Evolutionary conservation across 129 eudicot species (phyloP), one percentile per base, ranked within the genome.

Genomic region (Silybum marianum): DNA sequence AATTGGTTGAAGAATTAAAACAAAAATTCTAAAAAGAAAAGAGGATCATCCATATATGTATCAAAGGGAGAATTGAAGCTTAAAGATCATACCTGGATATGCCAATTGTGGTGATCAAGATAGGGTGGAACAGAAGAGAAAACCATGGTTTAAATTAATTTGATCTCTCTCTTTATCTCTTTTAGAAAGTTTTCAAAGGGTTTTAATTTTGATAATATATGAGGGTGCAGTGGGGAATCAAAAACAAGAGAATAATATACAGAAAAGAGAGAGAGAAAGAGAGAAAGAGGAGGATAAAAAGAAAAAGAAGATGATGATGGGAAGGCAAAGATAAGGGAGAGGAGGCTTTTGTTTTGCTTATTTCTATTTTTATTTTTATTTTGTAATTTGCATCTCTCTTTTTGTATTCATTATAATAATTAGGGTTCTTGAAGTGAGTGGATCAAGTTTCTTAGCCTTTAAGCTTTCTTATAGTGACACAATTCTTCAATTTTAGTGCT

Each of bases 101-200:
- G 90, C 95, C 91, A 90, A 86, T 88, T 86, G 87, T 82, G 87
- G 72, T 90, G 94, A 90, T 90, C 95, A 71, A 84, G 84, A 85
- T 85, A 84, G 62, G 86, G 83, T 38, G 89, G 89, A 90, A 86
- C 78, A 75, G 94, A 90, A 79, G 95, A 80, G 90, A 84, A 90
- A 81, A 84, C 95, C 95, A 90, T 90, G 86, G 71, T 87, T 80
- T 71, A 81, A 78, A 44, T 78, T 54, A 83, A 84, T 34, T 82
- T 74, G 87, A 73, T 72, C 79, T 63, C 82, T 83, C 6, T 32
- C 81, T 69, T 79, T 84, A 68, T 84, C 79, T 86, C 89, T 90
- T 88, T 88, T 84, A 81, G 80, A 90, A 90, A 86, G 85, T 74
- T 74, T 81, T 83, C 80, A 80, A 51, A 73, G 86, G 74, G 73